Evolutionary conservation across 2,329 filamentous ascomycete genomes (phyloP).

Genomic region (Lecanicillium sp.): DNA sequence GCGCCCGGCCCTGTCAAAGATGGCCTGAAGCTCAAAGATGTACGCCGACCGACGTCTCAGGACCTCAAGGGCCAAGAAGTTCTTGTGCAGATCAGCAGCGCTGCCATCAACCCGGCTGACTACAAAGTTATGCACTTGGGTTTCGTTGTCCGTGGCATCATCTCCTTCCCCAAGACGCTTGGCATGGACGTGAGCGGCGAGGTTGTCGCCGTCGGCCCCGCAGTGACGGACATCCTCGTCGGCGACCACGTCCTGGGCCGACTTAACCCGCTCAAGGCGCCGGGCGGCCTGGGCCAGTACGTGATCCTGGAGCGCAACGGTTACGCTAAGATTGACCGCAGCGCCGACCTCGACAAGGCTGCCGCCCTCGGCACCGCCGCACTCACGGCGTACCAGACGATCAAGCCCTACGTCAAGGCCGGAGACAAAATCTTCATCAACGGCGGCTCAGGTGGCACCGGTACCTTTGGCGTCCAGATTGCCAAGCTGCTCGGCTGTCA

Average conservation of each 20-base stretch:
- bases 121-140: conserved; percentile 41
- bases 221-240: conserved; percentile 25
- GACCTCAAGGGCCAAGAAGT: conserved; percentile 27
- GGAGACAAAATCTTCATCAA: conserved; percentile 61
- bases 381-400: conserved; percentile 43
- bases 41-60: conserved; percentile 17
- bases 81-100: conserved; percentile 38
- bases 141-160: conserved; percentile 27
- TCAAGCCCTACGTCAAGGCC: conserved; percentile 39
- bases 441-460: conserved; percentile 58
- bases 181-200: conserved; percentile 47
- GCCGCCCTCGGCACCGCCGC: conserved; percentile 39
- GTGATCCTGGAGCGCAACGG: conserved; percentile 27
- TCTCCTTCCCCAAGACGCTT: conserved; percentile 35
- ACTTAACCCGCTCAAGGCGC: conserved; percentile 22
- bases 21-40: conserved; percentile 19
- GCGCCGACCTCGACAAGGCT: conserved; percentile 35
- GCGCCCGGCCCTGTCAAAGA: conserved; percentile 22
- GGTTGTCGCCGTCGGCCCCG: conserved; percentile 31
- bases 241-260: conserved; percentile 41
- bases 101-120: conserved; percentile 44
- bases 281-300: conserved; percentile 40
- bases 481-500: conserved; percentile 56
- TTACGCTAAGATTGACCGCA: conserved; percentile 33
- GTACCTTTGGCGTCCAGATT: conserved; percentile 57